Percentiles rank a stretch among this genome's conserved stretches.
Conservation (phyloP, 768 basidiomycete genomes). For the Asterophora lycoperdoides region DNA sequence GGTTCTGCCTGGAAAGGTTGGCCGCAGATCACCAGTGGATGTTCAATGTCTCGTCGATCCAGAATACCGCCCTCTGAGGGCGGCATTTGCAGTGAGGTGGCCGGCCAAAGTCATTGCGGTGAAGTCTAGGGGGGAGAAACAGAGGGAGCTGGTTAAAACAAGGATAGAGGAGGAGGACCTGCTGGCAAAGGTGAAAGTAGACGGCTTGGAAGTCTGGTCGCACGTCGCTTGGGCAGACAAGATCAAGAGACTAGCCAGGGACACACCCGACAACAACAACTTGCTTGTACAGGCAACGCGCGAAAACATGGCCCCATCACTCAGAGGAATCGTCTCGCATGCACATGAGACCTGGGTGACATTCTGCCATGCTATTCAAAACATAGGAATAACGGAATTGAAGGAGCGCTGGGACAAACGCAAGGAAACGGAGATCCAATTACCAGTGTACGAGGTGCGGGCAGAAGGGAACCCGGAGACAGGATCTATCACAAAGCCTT, state of each 20-base stretch:
- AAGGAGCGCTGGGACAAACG: slow-evolving; percentile 1
- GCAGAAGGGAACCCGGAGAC: neutral
- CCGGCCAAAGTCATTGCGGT: neutral
- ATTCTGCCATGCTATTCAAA: neutral
- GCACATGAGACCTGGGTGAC: neutral
- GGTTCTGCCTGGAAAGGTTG: no score
- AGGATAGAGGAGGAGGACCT: slow-evolving; percentile 11
- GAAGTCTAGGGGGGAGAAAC: slow-evolving; percentile 12
- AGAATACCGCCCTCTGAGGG: no score
- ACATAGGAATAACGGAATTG: slow-evolving; percentile 4
- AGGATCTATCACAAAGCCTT: neutral
- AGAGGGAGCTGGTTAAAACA: neutral
- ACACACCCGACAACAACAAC: neutral
- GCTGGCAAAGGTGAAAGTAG: slow-evolving; percentile 7
- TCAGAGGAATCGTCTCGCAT: neutral
- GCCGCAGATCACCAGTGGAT: no score
- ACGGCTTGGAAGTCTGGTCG: neutral
- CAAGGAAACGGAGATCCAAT: slow-evolving; percentile 5
- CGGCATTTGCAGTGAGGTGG: neutral
- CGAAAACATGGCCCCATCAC: slow-evolving; percentile 4
- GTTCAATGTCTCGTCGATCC: no score
- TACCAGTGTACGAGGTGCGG: slow-evolving; percentile 9
- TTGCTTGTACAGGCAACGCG: neutral
- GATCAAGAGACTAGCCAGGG: neutral
- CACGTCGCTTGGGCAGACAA: no score